Base-by-base conservation (phyloP, 1,284 basidiomycete genomes). In the Irpex sp. region DNA sequence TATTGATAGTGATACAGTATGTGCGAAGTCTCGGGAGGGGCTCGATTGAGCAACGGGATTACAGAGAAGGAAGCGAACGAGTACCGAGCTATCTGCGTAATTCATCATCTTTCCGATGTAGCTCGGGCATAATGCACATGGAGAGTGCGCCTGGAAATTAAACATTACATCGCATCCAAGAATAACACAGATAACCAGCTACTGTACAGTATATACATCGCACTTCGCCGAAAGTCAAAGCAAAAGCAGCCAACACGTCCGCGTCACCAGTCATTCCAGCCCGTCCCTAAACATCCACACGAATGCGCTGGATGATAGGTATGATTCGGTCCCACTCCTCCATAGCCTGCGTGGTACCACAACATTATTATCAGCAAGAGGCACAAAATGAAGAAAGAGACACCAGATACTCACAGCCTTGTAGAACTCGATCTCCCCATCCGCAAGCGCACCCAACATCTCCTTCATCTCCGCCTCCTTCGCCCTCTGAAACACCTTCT, bases 401-500 rank as follows among this genome's bases (percentile, higher is more conserved):
- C 66, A 55, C 47, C 57, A 36, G 57, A n/a, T 17, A 78, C 85
- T 61, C 73, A 92, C 92, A 68, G 90, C 83, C 76, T 92, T 90
- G 73, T 97, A 94, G 77, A 97, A 94, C 72, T 95, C 93, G 66
- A 98, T 94, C 75, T 99, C 92, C 1, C 95, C 96, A 67, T 98
- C 93, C 7, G 94, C 94, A 65, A 97, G 86, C 62, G 90, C 89
- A 5, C 86, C 86, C 8, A 99, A 75, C 82, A 98, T 88, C 71
- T 96, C 94, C 77, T 97, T 97, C 93, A 98, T 93, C 79, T 99
- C 97, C 56, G 89, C 84, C 71, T 94, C 89, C 75, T 98, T 98
- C 5, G 90, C 88, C 64, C 88, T 82, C 71, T 97, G 93, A 77
- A 98, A 99, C 61, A 95, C 82, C 17, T 83, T 79, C 76, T 98